Percentiles rank a stretch among this genome's conserved stretches.
Conservation (phyloP, 2,329 filamentous ascomycete genomes). For the Domatiomyces catenatus region DNA sequence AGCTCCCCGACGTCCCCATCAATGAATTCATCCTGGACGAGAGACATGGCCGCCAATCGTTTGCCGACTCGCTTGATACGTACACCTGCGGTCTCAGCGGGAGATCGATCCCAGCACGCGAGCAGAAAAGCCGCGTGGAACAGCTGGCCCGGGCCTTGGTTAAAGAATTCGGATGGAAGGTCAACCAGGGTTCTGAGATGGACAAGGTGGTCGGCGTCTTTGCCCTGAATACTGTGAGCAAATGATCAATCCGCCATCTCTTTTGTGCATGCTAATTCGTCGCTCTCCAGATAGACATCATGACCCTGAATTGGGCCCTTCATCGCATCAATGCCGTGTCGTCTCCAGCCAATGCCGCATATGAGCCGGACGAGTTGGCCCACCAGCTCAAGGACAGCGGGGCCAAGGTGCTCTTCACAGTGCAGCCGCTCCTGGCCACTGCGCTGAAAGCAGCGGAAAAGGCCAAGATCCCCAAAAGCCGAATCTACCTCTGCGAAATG, state of each 20-base stretch:
- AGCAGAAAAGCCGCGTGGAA: slow-evolving; percentile 52
- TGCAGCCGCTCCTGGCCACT: slow-evolving; percentile 47
- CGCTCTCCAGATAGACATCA: slow-evolving; percentile 49
- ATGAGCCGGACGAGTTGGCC: slow-evolving; percentile 52
- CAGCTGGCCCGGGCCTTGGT: slow-evolving; percentile 51
- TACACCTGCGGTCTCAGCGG: slow-evolving; percentile 66
- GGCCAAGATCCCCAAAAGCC: slow-evolving; percentile 45
- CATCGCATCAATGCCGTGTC: slow-evolving; percentile 61
- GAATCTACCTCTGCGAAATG: slow-evolving; percentile 55
- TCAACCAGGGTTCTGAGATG: slow-evolving; percentile 59
- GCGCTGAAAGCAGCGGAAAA: slow-evolving; percentile 50
- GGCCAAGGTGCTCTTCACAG: slow-evolving; percentile 58
- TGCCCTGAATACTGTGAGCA: slow-evolving; percentile 59
- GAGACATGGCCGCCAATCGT: slow-evolving; percentile 48
- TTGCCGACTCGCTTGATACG: slow-evolving; percentile 49
- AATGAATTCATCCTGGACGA: slow-evolving; percentile 65
- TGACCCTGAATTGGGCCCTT: slow-evolving; percentile 57
- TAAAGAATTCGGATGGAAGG: slow-evolving; percentile 55
- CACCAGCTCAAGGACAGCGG: slow-evolving; percentile 57
- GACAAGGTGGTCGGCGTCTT: slow-evolving; percentile 66
- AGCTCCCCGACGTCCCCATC: slow-evolving; percentile 60
- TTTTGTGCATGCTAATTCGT: slow-evolving; percentile 1
- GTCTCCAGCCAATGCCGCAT: slow-evolving; percentile 60
- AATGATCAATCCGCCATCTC: slow-evolving; percentile 15
- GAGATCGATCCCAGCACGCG: slow-evolving; percentile 45